Base-by-base conservation (phyloP, 352 stramenopile genomes). In the Phytopythium vexans region DNA sequence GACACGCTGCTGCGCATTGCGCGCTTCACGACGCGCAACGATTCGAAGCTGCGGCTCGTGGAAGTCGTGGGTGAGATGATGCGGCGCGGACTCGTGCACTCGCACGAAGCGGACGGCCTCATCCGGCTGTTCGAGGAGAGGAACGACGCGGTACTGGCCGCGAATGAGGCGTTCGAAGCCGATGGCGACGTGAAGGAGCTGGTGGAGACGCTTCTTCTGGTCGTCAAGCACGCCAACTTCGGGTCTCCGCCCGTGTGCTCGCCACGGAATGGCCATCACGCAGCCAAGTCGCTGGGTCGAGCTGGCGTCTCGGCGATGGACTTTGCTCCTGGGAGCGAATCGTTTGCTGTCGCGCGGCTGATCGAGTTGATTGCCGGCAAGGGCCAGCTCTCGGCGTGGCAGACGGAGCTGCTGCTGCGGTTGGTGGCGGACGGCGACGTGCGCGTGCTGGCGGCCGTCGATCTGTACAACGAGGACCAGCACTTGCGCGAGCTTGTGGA, bases 171-270 rank as follows among this genome's bases (percentile, higher is more conserved):
- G 0, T 92, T 89, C 54, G 73, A 82, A 32, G 72, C 74, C 2
- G 82, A 93, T 43, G 70, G 73, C 10, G 82, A 93, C 41, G 68
- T 89, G 9, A 80, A 80, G 27, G 82, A 93, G 45, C 61, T 93
- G 4, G 77, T 90, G 16, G 82, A 93, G 45, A 93, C 82, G 16
- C 43, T 93, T 49, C 56, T 89, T n/a, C 49, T 93, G 6, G 77
- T 93, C 12, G 80, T 93, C 16, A 93, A 93, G 53, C 82, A 93
- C 48, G 82, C 82, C 0, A 73, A 77, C 32, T 88, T 91, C 59
- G 76, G 59, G 3, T 15, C 10, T 7, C 31, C 56, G 4, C 15
- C 54, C 1, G 27, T 58, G 41, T 54, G 48, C 38, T 54, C 48
- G 2, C 48, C 48, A 14, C 48, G 48, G 21, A 27, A 27, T 27